Evolutionary conservation across 176 grass and related monocot species (phyloP).

Genomic region (Thinopyrum elongatum): DNA sequence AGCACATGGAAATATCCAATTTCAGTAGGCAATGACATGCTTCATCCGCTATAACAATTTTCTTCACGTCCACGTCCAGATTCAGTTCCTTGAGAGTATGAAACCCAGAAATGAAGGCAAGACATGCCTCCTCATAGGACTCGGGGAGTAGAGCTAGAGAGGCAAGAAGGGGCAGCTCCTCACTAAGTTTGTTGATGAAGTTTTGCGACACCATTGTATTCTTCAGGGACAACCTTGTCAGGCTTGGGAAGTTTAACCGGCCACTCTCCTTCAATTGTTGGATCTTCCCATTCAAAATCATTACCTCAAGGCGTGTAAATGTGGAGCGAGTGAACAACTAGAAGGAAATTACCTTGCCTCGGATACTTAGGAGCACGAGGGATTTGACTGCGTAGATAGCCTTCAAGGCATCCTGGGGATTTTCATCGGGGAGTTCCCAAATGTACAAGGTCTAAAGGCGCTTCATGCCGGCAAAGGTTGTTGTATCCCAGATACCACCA

Average conservation of each 20-base stretch:
- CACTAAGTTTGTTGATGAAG: conserved; percentile 2
- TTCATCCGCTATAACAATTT: not conserved
- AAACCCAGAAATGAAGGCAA: not conserved
- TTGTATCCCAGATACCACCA: not conserved
- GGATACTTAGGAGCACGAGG: not conserved
- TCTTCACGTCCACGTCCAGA: not conserved
- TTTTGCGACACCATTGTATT: not conserved
- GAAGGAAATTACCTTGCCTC: not conserved
- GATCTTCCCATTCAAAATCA: not conserved
- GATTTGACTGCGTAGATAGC: not conserved
- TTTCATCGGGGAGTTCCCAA: accelerated
- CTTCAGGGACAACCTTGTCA: conserved; percentile 1
- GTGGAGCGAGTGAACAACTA: not conserved
- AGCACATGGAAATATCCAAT: too few species aligned
- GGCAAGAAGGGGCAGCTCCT: not conserved
- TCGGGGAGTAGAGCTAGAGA: not conserved
- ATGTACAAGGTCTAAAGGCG: not conserved
- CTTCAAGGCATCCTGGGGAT: not conserved
- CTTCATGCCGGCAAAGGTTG: not conserved
- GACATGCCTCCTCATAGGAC: not conserved
- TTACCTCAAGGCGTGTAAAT: not conserved
- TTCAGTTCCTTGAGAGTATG: not conserved
- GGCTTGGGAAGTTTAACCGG: not conserved
- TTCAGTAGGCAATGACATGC: too few species aligned
- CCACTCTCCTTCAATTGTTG: not conserved